A percentile compares a stretch with the other conserved stretches of the same genome.
Evolutionary conservation across 192 early-diverging fungal genomes (phyloP).

Genomic region (Dissophora ornata): DNA sequence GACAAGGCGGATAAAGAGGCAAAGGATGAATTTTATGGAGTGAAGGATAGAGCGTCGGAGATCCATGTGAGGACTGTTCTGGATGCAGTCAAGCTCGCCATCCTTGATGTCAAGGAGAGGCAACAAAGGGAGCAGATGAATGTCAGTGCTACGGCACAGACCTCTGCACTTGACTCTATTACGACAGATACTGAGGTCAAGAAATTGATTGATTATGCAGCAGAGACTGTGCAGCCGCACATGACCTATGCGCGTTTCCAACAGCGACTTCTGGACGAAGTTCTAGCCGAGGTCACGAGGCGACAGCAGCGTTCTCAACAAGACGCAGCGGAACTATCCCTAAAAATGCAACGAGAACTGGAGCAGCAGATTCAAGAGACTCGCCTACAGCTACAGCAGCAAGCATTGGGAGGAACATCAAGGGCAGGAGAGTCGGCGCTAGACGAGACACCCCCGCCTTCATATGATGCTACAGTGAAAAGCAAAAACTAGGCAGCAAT

Average conservation of each 20-base stretch:
- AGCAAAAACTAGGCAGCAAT: too few species aligned
- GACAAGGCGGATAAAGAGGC: constrained; percentile 26
- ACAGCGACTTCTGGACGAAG: constrained; percentile 31
- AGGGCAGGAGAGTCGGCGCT: not conserved
- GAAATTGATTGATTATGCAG: constrained; percentile 45
- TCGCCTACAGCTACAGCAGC: constrained; percentile 17
- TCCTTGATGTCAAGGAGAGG: constrained; percentile 31
- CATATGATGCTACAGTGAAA: too few species aligned
- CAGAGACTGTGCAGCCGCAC: constrained; percentile 22
- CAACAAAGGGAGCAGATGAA: too few species aligned
- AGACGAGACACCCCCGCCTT: too few species aligned
- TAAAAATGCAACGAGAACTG: constrained; percentile 18
- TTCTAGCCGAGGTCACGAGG: not conserved
- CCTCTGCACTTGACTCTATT: not conserved
- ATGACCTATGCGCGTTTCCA: constrained; percentile 18
- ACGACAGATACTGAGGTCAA: constrained; percentile 35
- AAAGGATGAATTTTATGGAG: constrained; percentile 27
- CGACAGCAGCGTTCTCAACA: constrained; percentile 18
- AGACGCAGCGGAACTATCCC: constrained; percentile 11
- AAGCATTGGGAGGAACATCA: not conserved
- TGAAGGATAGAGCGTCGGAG: constrained; percentile 20
- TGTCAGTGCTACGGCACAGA: not conserved
- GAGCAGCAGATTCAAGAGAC: constrained; percentile 9
- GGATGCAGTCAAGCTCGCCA: constrained; percentile 13
- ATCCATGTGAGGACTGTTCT: constrained; percentile 17